phyloP scores from a whole-genome alignment of 257 asterid species.

The Perilla frutescens region DNA sequence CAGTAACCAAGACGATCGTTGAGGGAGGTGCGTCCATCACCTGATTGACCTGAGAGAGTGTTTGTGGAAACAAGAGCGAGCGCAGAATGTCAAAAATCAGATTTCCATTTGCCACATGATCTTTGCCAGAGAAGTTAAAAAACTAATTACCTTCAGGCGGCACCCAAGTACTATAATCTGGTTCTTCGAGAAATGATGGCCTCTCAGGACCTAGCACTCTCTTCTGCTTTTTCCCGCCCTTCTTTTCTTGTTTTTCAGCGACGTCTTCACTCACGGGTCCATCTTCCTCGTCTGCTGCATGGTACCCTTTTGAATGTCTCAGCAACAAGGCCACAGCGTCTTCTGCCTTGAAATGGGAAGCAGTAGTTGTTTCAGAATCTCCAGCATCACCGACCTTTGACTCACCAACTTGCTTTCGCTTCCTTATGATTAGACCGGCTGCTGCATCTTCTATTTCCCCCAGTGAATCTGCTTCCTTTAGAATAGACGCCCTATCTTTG shows the following conservation, averaged over 20 bases:
- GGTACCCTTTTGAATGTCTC: slow-evolving; percentile 73
- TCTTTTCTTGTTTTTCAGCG: slow-evolving; percentile 44
- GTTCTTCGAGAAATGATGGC: slow-evolving; percentile 65
- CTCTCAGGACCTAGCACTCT: slow-evolving; percentile 78
- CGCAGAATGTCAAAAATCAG: slow-evolving; percentile 6
- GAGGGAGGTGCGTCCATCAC: slow-evolving; percentile 90
- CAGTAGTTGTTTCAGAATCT: slow-evolving; percentile 52
- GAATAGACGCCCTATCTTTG: slow-evolving; percentile 67
- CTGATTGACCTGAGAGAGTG: slow-evolving; percentile 79
- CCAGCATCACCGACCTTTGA: slow-evolving; percentile 46
- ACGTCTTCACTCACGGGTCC: slow-evolving; percentile 36
- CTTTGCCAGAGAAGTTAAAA: slow-evolving; percentile 21
- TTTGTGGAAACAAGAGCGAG: slow-evolving; percentile 21
- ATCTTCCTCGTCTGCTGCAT: slow-evolving; percentile 54
- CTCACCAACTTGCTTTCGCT: slow-evolving; percentile 70
- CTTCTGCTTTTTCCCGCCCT: slow-evolving; percentile 59
- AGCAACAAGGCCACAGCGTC: slow-evolving; percentile 88
- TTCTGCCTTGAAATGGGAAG: slow-evolving; percentile 65
- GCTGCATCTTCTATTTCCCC: slow-evolving; percentile 82
- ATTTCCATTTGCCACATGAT: not conserved
- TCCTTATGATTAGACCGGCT: slow-evolving; percentile 94
- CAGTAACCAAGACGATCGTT: slow-evolving; percentile 90
- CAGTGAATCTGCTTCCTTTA: slow-evolving; percentile 46
- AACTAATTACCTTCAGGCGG: slow-evolving; percentile 85
- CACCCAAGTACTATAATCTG: slow-evolving; percentile 76